A percentile compares a stretch with the other conserved stretches of the same genome.
phyloP scores from a whole-genome alignment of 2,329 filamentous ascomycete genomes.

The Teratosphaeria nubilosa region DNA sequence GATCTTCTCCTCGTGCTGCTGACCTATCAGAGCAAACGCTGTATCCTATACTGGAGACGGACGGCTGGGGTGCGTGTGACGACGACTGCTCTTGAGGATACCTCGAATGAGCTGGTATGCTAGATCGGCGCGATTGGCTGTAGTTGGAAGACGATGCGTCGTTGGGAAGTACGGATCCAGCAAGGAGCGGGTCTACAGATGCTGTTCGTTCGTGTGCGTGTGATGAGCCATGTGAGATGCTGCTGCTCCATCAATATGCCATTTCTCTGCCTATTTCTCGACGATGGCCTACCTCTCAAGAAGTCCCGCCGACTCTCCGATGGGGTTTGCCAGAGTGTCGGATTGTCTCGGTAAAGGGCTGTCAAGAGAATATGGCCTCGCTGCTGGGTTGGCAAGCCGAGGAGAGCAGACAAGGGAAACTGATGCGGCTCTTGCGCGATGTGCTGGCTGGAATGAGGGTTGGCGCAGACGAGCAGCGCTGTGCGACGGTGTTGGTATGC shows the following conservation, averaged over 20 bases:
- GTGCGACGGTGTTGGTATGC: constrained; percentile 31
- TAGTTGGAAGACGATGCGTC: constrained; percentile 11
- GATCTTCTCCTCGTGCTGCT: background rate
- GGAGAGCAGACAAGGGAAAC: constrained; percentile 33
- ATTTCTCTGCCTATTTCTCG: background rate
- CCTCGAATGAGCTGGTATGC: constrained; percentile 14
- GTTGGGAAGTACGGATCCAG: constrained; percentile 14
- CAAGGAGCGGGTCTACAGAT: constrained; percentile 22
- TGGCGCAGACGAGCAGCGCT: constrained; percentile 1
- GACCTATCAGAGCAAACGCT: constrained; percentile 9
- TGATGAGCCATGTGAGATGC: background rate
- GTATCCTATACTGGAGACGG: constrained; percentile 15
- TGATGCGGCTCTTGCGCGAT: constrained; percentile 37
- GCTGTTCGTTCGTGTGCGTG: constrained; percentile 13
- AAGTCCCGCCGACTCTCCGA: constrained; percentile 12
- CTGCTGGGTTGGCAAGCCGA: constrained; percentile 18
- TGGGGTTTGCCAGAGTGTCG: constrained; percentile 20
- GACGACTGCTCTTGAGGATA: constrained; percentile 18
- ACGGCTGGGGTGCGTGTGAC: constrained; percentile 17
- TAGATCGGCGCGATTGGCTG: constrained; percentile 15
- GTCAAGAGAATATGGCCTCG: constrained; percentile 25
- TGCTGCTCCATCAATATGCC: background rate
- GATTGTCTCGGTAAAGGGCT: constrained; percentile 18
- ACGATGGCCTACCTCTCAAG: background rate
- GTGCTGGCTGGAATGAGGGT: constrained; percentile 32